Conservation (phyloP, 2,329 filamentous ascomycete species). For the Remersonia thermophila region DNA sequence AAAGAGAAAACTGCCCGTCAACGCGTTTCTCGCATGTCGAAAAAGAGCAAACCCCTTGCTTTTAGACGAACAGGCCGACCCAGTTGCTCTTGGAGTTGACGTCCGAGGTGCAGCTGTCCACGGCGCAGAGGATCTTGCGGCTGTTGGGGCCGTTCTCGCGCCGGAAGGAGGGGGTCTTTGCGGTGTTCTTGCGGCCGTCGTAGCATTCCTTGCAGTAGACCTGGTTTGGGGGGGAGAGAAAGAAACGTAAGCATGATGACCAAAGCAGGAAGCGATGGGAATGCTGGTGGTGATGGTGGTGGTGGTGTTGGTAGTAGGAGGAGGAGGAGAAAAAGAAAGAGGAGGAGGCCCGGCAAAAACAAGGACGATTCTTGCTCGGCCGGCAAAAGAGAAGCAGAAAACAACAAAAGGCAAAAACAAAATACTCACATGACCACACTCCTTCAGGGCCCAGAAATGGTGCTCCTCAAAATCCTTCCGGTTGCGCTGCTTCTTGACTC, state of each 20-base stretch:
- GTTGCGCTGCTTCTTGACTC: constrained; percentile 31
- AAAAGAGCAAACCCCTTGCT: not conserved
- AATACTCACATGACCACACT: constrained; percentile 71
- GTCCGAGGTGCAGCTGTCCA: constrained; percentile 43
- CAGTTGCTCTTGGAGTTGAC: constrained; percentile 43
- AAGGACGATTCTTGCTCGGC: no score
- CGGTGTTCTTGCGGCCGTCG: constrained; percentile 38
- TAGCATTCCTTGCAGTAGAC: constrained; percentile 53
- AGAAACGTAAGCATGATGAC: not conserved
- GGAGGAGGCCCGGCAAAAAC: not conserved
- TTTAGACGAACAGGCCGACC: constrained; percentile 46
- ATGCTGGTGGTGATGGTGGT: no score
- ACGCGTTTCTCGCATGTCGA: not conserved
- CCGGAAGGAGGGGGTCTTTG: constrained; percentile 27
- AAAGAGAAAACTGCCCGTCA: no score
- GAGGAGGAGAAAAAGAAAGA: no score
- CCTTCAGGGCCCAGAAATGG: constrained; percentile 85
- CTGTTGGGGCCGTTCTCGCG: constrained; percentile 17
- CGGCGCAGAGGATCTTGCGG: constrained; percentile 37
- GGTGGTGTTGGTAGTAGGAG: no score
- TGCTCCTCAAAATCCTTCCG: constrained; percentile 51
- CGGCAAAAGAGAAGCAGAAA: not conserved
- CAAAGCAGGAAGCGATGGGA: no score
- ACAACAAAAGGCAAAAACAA: not conserved
- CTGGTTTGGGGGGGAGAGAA: constrained; percentile 25